Evolutionary conservation across 345 rosid genomes (phyloP).

Genomic region (Psidium guajava): DNA sequence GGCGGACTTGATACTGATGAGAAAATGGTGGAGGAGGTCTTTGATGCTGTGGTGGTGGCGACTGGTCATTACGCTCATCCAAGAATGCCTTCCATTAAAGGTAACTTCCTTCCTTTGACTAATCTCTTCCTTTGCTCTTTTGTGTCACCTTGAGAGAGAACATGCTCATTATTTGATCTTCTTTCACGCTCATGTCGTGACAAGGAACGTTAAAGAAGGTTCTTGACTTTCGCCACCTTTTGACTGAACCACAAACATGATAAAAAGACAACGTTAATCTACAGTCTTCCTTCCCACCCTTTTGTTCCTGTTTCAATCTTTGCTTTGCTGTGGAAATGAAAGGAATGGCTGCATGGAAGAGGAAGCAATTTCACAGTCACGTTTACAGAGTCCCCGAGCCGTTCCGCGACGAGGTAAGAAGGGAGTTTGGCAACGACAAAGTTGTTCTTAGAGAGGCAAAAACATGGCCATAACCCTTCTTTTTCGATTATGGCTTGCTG

Average conservation of each 20-base stretch:
- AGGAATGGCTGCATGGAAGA: constrained; percentile 84
- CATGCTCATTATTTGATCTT: background rate
- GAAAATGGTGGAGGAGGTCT: constrained; percentile 53
- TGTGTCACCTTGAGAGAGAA: background rate
- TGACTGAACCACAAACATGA: background rate
- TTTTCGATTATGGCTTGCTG: background rate
- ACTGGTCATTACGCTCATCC: constrained; percentile 86
- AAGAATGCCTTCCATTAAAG: constrained; percentile 67
- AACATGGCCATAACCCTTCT: too few relatives aligned
- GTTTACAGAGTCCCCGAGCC: constrained; percentile 71
- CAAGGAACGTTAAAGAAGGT: background rate
- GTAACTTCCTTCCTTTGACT: constrained; percentile 10
- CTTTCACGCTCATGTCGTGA: constrained; percentile 6
- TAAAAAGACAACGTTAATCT: background rate
- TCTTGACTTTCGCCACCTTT: background rate
- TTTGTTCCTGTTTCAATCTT: background rate
- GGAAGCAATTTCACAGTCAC: constrained; percentile 86
- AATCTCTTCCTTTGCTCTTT: background rate
- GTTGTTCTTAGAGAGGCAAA: background rate
- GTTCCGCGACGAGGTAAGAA: constrained; percentile 53
- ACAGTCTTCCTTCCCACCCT: background rate
- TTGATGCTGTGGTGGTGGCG: constrained; percentile 90
- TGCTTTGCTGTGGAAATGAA: background rate
- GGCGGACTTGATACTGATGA: constrained; percentile 1
- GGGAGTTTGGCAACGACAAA: background rate